These are phyloP conservation scores for Daldinia sp. DNA, from an alignment of 2,329 filamentous ascomycete species.

Conservation along the genomic window DNA sequence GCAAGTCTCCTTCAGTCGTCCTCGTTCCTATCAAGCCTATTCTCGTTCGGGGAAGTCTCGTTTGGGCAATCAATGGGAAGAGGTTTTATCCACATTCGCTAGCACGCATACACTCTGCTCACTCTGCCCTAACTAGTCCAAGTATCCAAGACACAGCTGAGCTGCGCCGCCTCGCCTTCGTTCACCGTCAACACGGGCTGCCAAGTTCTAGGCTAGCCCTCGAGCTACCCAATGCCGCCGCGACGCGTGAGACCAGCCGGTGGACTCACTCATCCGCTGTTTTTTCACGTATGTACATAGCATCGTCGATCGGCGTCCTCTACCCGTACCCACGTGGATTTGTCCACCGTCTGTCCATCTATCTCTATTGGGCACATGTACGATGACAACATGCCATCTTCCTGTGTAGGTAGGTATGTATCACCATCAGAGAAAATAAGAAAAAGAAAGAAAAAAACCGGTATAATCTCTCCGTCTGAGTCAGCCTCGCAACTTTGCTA, in stretches of 20 bases:
- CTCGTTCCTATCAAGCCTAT: no score
- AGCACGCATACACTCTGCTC: no score
- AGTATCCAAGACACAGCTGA: neutral
- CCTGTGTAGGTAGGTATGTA: no score
- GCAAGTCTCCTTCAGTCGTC: no score
- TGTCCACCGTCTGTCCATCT: no score
- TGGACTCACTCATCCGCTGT: neutral
- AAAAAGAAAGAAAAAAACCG: neutral
- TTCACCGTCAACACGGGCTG: neutral
- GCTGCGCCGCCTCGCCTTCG: neutral
- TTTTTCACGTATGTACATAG: neutral
- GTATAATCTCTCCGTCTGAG: conserved; percentile 11
- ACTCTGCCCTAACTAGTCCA: no score
- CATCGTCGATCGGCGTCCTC: neutral
- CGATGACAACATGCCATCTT: neutral
- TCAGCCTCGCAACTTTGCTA: conserved; percentile 10
- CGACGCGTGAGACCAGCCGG: conserved; percentile 13
- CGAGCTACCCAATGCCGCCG: conserved; percentile 13
- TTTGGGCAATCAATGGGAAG: neutral
- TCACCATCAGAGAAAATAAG: neutral
- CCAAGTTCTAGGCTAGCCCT: neutral
- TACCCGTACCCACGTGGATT: neutral
- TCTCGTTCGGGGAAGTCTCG: neutral
- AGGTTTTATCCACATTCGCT: neutral
- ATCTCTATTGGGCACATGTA: neutral